These are phyloP conservation scores for Aristolochia californica DNA, from an alignment of 164 flowering plant genomes.

Conservation along the genomic window DNA sequence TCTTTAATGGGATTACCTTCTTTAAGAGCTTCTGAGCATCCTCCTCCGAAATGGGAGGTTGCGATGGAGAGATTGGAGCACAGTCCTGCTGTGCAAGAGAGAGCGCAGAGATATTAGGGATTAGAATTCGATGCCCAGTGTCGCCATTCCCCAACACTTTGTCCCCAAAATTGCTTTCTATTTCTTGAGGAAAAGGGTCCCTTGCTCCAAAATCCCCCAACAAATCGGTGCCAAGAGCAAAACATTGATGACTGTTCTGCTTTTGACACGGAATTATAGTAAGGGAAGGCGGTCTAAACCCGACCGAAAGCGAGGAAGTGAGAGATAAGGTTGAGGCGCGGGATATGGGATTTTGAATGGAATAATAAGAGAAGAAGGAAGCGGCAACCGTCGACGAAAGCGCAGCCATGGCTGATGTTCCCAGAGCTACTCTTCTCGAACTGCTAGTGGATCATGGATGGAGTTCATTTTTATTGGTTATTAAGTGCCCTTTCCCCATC, in stretches of 20 bases:
- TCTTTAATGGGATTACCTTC: conserved; percentile 30
- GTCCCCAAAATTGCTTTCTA: conserved; percentile 61
- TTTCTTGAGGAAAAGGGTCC: conserved; percentile 81
- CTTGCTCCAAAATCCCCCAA: conserved; percentile 87
- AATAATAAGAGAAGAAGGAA: conserved; percentile 6
- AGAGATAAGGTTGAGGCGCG: background rate
- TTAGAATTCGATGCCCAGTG: conserved; percentile 75
- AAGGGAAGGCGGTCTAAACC: no score
- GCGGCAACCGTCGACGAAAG: conserved; percentile 4
- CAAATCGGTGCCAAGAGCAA: conserved; percentile 16
- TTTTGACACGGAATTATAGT: background rate
- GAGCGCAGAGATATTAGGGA: conserved; percentile 53
- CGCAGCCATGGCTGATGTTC: no score
- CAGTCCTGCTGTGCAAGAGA: conserved; percentile 55
- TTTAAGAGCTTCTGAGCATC: conserved; percentile 50
- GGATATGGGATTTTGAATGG: background rate
- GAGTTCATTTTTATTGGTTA: no score
- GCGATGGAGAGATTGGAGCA: conserved; percentile 32
- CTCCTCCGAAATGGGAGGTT: conserved; percentile 40
- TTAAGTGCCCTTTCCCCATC: no score
- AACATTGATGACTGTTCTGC: background rate
- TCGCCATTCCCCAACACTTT: conserved; percentile 45
- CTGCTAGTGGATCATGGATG: no score
- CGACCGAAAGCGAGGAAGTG: background rate
- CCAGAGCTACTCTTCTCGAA: no score